Conservation (phyloP, 2,329 filamentous ascomycete genomes). For the Aspergillus uvarum region DNA sequence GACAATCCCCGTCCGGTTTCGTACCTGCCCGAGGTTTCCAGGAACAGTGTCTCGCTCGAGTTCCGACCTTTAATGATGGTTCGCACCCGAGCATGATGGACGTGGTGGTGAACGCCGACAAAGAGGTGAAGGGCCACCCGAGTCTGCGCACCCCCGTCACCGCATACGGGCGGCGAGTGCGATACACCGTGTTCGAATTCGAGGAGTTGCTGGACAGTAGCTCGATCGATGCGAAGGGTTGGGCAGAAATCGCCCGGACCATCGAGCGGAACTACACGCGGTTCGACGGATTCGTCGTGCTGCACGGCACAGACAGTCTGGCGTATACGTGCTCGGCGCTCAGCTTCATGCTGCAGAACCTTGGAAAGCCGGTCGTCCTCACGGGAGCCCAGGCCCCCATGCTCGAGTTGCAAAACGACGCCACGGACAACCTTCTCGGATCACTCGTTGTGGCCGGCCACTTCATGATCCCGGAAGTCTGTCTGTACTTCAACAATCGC, state of each 20-base stretch:
- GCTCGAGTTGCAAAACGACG: constrained; percentile 86
- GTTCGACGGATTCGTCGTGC: constrained; percentile 87
- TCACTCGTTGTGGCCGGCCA: constrained; percentile 88
- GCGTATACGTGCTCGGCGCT: constrained; percentile 87
- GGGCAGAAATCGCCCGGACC: constrained; percentile 79
- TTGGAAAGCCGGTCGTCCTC: constrained; percentile 87
- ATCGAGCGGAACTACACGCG: constrained; percentile 81
- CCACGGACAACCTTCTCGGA: constrained; percentile 83
- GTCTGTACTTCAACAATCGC: constrained; percentile 89
- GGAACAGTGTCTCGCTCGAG: constrained; percentile 75
- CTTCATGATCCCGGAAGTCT: constrained; percentile 90
- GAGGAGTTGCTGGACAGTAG: constrained; percentile 81
- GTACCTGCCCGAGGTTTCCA: constrained; percentile 79
- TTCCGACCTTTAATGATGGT: constrained; percentile 82
- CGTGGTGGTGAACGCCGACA: constrained; percentile 53
- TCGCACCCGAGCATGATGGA: constrained; percentile 58
- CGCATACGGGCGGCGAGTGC: constrained; percentile 75
- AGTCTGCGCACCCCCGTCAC: constrained; percentile 78
- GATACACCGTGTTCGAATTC: constrained; percentile 84
- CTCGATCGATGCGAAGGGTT: constrained; percentile 81
- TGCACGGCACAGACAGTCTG: constrained; percentile 87
- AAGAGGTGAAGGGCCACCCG: constrained; percentile 55
- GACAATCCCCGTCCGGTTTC: constrained; percentile 73
- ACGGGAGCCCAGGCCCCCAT: constrained; percentile 84
- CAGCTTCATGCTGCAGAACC: constrained; percentile 87